Conservation (phyloP, 345 rosid genomes). For the Syzygium jambos region DNA sequence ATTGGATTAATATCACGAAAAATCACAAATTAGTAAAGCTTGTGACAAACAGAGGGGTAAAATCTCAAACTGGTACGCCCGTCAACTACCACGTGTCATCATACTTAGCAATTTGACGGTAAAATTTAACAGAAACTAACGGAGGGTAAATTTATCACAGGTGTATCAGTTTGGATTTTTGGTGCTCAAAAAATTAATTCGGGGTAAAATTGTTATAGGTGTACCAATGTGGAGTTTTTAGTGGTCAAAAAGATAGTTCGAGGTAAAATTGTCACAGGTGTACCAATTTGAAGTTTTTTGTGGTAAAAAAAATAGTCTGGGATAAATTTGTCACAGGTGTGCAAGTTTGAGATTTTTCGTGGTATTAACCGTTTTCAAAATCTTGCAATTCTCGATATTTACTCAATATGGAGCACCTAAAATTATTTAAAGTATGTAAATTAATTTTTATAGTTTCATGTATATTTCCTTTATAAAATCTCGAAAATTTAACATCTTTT, state of each 20-base stretch:
- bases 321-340: rapidly evolving
- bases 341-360: rapidly evolving
- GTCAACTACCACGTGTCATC: rapidly evolving
- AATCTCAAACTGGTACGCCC: rapidly evolving
- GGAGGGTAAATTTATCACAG: no score
- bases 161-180: no score
- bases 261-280: rapidly evolving
- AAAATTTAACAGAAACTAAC: not conserved
- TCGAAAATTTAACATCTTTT: not conserved
- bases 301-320: rapidly evolving
- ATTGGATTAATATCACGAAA: no score
- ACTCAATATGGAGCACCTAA: not conserved
- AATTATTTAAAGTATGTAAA: not conserved
- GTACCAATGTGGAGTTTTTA: no score
- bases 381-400: not conserved
- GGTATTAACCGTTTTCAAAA: not conserved
- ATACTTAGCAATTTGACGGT: rapidly evolving
- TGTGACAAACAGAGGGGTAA: no score
- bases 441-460: not conserved
- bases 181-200: no score
- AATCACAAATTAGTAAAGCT: no score
- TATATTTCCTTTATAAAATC: not conserved
- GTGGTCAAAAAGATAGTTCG: no score
- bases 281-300: no score
- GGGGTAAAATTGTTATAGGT: rapidly evolving